Base-by-base conservation (phyloP, 805 yeast species). In the Yarrowia hollandica region DNA sequence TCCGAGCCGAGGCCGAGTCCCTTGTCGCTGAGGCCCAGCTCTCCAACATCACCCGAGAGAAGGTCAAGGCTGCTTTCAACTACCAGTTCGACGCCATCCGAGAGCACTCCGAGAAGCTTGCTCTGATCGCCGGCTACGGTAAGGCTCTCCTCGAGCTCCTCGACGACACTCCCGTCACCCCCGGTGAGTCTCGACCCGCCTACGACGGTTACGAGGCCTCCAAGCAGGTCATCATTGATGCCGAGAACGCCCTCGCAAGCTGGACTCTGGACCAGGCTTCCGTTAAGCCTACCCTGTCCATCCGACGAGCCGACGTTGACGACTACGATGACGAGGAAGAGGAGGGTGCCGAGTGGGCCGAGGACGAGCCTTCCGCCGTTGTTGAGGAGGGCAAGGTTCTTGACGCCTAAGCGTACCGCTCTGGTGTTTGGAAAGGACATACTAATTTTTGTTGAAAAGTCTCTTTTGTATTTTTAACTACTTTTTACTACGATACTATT, bases 11-110 rank as follows among this genome's bases (percentile, higher is more conserved):
- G 81, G 98, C 98, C 66, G 98, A 94, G 79, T 90, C 97, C 55
- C 84, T 92, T 68, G 99, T 92, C 69, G 99, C 99, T 62, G 99
- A 92, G 80, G 98, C 98, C 62, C 99, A 92, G 80, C 84, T 92
- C 73, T 89, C 97, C 64, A 92, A 92, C 80, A 92, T 94, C 77
- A 92, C 98, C 69, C 88, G 99, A 77, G 97, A 91, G 79, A 91
- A 91, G 80, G 81, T 92, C 73, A 94, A 94, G 86, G 94, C 96
- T 66, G 95, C 97, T 59, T 94, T 88, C 82, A 85, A 88, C 79
- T 91, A 92, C 78, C 97, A 92, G 77, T 92, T 92, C 69, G 98
- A 94, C 74, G 88, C 97, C 61, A 79, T 87, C 65, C 88, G 96
- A 75, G 99, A 92, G 79, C 85, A 86, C 75, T 83, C 96, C 68